These are phyloP conservation scores for Ustilago trichophora DNA, from an alignment of 1,284 basidiomycete species.

Conservation along the genomic window DNA sequence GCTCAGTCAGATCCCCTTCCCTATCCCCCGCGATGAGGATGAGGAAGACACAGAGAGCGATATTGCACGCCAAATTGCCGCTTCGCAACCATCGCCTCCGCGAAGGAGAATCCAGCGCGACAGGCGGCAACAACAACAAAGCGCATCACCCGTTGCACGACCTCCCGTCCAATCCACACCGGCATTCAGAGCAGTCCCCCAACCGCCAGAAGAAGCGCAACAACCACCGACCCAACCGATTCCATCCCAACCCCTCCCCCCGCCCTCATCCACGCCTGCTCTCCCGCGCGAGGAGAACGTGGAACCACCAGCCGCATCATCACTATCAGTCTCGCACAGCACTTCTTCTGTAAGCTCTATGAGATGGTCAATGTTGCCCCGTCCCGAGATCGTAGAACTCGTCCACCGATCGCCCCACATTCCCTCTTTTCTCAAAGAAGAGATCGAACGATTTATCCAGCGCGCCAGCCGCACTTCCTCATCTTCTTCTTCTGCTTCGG, in stretches of 20 bases:
- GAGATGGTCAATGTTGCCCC: slow-evolving; percentile 29
- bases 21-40: neutral
- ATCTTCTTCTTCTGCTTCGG: too few species aligned
- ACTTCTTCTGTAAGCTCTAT: neutral
- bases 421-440: slow-evolving; percentile 32
- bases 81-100: too few species aligned
- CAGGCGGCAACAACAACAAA: too few species aligned
- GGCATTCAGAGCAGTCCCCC: neutral
- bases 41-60: neutral
- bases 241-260: neutral
- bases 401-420: slow-evolving; percentile 32
- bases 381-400: slow-evolving; percentile 18
- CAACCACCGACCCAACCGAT: slow-evolving; percentile 21
- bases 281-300: too few species aligned
- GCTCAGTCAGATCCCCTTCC: slow-evolving; percentile 30
- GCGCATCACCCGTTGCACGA: slow-evolving; percentile 7
- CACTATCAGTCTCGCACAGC: neutral
- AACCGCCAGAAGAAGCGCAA: neutral
- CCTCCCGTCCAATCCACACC: slow-evolving; percentile 34
- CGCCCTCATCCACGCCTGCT: slow-evolving; percentile 17
- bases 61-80: too few species aligned
- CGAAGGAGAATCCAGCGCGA: too few species aligned
- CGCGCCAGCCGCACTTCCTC: slow-evolving; percentile 17
- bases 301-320: neutral
- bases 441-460: slow-evolving; percentile 36